Conservation (phyloP, 2,329 filamentous ascomycete genomes). For the Gyromitra esculenta region DNA sequence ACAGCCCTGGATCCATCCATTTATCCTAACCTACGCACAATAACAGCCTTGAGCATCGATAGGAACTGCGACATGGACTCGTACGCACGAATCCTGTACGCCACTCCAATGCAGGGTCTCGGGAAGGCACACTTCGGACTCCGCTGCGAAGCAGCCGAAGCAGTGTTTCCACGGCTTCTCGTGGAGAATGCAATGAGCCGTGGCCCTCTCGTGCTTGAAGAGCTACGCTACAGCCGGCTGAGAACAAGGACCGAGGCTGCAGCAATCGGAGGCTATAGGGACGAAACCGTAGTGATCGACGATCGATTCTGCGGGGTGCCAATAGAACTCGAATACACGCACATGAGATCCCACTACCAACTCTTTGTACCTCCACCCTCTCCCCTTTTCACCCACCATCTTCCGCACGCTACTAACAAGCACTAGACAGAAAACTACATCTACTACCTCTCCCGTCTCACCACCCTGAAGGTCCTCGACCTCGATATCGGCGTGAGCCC, state of each 20-base stretch:
- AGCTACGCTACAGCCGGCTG: conserved; percentile 8
- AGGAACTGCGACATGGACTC: neutral
- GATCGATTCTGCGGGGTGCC: neutral
- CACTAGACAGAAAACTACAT: neutral
- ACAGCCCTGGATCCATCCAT: neutral
- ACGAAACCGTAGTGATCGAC: neutral
- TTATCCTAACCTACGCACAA: neutral
- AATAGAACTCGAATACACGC: neutral
- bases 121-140: neutral
- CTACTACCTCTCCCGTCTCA: conserved; percentile 6
- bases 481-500: conserved; percentile 17
- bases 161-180: neutral
- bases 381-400: neutral
- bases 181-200: neutral
- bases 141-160: conserved; percentile 5
- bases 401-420: neutral
- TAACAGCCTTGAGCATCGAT: neutral
- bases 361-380: conserved; percentile 5
- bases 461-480: conserved; percentile 10
- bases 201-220: neutral
- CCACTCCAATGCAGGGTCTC: neutral
- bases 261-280: neutral
- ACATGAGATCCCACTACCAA: neutral
- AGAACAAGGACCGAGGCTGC: conserved; percentile 14
- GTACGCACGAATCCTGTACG: neutral